Evolutionary conservation across 306 rosid species (phyloP).

Genomic region (Malus sylvestris): DNA sequence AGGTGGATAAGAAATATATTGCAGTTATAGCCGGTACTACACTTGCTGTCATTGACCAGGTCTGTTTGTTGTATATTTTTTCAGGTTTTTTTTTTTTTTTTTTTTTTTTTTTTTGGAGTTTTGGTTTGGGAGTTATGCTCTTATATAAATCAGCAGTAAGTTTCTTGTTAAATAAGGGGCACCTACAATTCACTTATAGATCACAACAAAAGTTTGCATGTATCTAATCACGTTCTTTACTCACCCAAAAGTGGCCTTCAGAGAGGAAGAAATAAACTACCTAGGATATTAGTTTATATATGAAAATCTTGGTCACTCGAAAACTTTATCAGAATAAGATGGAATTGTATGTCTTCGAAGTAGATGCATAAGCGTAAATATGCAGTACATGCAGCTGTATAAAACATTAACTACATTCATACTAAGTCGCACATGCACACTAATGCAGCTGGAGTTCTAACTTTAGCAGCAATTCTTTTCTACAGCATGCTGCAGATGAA

Average conservation of each 20-base stretch:
- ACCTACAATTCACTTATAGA: background rate
- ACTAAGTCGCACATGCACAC: background rate
- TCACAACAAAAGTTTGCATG: background rate
- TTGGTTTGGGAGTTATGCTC: background rate
- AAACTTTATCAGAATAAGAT: background rate
- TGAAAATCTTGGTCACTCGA: background rate
- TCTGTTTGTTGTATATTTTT: slow-evolving; percentile 16
- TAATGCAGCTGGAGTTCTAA: slow-evolving; percentile 18
- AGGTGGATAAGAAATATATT: slow-evolving; percentile 93
- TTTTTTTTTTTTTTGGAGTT: background rate
- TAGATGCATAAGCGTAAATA: background rate
- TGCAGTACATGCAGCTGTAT: background rate
- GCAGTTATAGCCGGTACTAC: slow-evolving; percentile 68
- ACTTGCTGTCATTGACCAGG: slow-evolving; percentile 93
- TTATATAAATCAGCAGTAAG: background rate
- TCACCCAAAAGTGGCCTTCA: background rate
- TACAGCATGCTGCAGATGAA: slow-evolving; percentile 97
- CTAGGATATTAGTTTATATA: background rate
- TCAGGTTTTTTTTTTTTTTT: background rate
- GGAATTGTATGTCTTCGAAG: background rate
- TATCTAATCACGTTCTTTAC: background rate
- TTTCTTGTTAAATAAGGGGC: background rate
- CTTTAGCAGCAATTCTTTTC: slow-evolving; percentile 13
- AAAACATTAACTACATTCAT: background rate
- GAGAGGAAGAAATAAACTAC: background rate